phyloP scores from a whole-genome alignment of 2,329 filamentous ascomycete species.

The Fusarium transvaalense region DNA sequence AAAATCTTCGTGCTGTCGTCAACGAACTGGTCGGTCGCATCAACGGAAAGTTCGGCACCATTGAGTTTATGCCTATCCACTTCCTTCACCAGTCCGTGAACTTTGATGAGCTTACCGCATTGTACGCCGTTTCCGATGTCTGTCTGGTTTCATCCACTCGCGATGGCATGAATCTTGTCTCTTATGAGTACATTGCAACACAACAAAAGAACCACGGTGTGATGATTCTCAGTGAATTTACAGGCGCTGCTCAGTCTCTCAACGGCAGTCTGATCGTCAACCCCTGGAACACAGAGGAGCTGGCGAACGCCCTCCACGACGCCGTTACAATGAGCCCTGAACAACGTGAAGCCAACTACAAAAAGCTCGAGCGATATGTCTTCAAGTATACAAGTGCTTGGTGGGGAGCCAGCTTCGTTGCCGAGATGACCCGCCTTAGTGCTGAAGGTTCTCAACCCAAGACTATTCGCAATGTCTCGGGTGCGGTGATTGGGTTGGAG shows the following conservation, averaged over 20 bases:
- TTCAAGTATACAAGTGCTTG: constrained; percentile 98
- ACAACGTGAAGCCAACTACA: constrained; percentile 86
- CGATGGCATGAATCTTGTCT: constrained; percentile 98
- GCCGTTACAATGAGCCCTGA: constrained; percentile 97
- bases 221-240: constrained; percentile 96
- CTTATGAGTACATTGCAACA: constrained; percentile 97
- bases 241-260: constrained; percentile 92
- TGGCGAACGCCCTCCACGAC: constrained; percentile 92
- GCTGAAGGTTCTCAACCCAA: constrained; percentile 55
- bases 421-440: constrained; percentile 75
- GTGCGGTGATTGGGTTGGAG: constrained; percentile 53
- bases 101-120: constrained; percentile 93
- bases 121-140: constrained; percentile 92
- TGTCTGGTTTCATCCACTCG: constrained; percentile 95
- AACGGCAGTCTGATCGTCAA: constrained; percentile 96
- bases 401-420: constrained; percentile 95
- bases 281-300: constrained; percentile 97
- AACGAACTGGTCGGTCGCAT: constrained; percentile 97
- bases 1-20: constrained; percentile 93
- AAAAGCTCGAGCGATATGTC: constrained; percentile 93
- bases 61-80: constrained; percentile 99
- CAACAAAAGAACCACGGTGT: constrained; percentile 91
- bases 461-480: constrained; percentile 58
- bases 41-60: constrained; percentile 95
- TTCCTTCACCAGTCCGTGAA: constrained; percentile 97